Base-by-base conservation (phyloP, 257 asterid species). In the Euphrasia confusa region DNA sequence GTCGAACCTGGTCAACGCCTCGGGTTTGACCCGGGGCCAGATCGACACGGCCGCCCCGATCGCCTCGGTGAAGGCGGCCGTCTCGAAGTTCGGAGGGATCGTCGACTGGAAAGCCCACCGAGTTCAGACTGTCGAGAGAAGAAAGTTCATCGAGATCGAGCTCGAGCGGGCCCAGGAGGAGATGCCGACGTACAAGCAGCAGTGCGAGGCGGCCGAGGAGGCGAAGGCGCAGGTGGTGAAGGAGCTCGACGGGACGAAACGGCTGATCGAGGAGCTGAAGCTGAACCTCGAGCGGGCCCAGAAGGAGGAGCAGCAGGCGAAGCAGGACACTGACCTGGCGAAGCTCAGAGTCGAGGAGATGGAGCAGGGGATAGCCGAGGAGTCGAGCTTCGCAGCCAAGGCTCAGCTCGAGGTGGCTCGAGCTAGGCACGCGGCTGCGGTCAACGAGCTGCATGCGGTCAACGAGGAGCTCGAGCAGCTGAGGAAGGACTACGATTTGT, bases 81-180 rank as follows among this genome's bases (percentile, higher is more conserved):
- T 94, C 49, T 94, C 96, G 1, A 94, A 84, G 80, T 94, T 94
- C 28, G 99, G 99, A 10, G 99, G 97, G 5, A 87, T 94, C 18
- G 96, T 94, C 35, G 99, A 94, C 73, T 94, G 99, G 99, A 94
- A 94, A 76, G 99, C 99, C 52, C 97, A 94, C 71, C 84, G 90
- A 3, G 85, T 75, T 54, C 95, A 87, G 58, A 85, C 97, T 5
- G 81, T 84, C 15, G 97, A 94, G 99, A 85, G 93, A 61, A 86
- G 97, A 10, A 84, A 84, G 79, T 63, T 82, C 68, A 84, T 94
- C 7, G 95, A 94, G 60, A 77, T 77, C 55, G 99, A 94, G 70
- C 82, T 94, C 37, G 88, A 80, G 74, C 82, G 77, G 74, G 95
- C 84, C 9, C 88, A 78, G 26, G 92, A 82, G 69, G 97, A 94